A percentile compares a stretch with the other conserved stretches of the same genome.
phyloP scores from a whole-genome alignment of 75 land plant species.

The Pinus tabuliformis region DNA sequence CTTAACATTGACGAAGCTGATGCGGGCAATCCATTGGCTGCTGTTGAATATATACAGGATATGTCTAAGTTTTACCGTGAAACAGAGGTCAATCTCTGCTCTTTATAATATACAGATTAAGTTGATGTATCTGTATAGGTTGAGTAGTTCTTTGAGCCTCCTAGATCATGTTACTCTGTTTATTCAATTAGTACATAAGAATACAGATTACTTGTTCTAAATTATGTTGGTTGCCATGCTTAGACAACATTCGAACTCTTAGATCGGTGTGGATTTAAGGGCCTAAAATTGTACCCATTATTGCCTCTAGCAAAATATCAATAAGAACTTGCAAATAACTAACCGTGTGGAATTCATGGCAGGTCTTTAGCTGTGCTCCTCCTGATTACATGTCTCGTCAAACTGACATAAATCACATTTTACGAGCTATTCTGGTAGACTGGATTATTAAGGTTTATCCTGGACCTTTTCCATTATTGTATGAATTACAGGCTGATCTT shows the following conservation, averaged over 20 bases:
- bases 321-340: neutral
- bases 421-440: slow-evolving; percentile 83
- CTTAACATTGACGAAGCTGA: slow-evolving; percentile 24
- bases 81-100: slow-evolving; percentile 24
- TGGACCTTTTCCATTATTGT: neutral
- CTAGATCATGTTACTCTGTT: neutral
- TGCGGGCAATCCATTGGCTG: slow-evolving; percentile 19
- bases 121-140: neutral
- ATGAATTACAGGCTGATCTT: slow-evolving; percentile 3
- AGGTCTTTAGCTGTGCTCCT: slow-evolving; percentile 43
- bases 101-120: neutral
- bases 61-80: slow-evolving; percentile 18
- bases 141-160: neutral
- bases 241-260: too few relatives aligned
- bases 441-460: slow-evolving; percentile 86
- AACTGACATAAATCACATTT: slow-evolving; percentile 66
- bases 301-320: too few relatives aligned
- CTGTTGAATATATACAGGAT: slow-evolving; percentile 28
- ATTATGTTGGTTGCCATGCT: neutral
- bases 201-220: neutral
- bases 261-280: too few relatives aligned
- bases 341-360: neutral
- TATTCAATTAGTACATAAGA: neutral
- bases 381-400: slow-evolving; percentile 73
- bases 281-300: too few relatives aligned